phyloP scores from a whole-genome alignment of 257 asterid genomes.

The Mentha longifolia region DNA sequence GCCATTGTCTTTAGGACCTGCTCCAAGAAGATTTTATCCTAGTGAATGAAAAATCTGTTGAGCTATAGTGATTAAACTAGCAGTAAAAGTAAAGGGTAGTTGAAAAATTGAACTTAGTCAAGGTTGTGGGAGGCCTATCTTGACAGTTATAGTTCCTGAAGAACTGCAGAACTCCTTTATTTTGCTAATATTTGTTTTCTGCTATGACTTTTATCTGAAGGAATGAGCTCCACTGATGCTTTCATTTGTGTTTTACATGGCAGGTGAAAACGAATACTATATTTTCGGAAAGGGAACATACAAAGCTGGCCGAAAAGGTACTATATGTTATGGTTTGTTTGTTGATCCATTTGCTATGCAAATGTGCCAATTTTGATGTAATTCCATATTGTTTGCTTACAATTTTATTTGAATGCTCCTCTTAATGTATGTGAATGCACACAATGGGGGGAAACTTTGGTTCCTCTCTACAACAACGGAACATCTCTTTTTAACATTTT shows the following conservation, averaged over 20 bases:
- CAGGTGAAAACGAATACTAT: slow-evolving; percentile 85
- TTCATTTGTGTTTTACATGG: slow-evolving; percentile 30
- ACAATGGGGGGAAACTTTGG: background rate
- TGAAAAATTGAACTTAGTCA: too few relatives aligned
- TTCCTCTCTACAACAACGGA: background rate
- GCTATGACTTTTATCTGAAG: slow-evolving; percentile 15
- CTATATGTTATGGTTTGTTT: background rate
- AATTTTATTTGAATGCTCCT: slow-evolving; percentile 3
- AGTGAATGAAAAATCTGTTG: background rate
- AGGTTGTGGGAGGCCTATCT: background rate
- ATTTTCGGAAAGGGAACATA: slow-evolving; percentile 78
- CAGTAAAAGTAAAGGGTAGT: too few relatives aligned
- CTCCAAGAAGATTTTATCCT: background rate
- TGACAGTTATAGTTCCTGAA: background rate
- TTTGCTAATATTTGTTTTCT: background rate
- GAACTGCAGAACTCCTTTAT: slow-evolving; percentile 6
- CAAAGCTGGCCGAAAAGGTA: slow-evolving; percentile 96
- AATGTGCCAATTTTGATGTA: slow-evolving; percentile 14
- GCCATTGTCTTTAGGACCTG: background rate
- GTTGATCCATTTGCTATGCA: slow-evolving; percentile 21
- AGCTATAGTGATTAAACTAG: slow-evolving; percentile 6
- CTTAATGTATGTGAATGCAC: slow-evolving; percentile 5
- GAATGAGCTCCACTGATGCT: slow-evolving; percentile 29
- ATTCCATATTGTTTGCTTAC: slow-evolving; percentile 3
- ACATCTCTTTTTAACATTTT: background rate